These are phyloP conservation scores for Capsicum chinense DNA, from an alignment of 257 asterid genomes.

Conservation along the genomic window DNA sequence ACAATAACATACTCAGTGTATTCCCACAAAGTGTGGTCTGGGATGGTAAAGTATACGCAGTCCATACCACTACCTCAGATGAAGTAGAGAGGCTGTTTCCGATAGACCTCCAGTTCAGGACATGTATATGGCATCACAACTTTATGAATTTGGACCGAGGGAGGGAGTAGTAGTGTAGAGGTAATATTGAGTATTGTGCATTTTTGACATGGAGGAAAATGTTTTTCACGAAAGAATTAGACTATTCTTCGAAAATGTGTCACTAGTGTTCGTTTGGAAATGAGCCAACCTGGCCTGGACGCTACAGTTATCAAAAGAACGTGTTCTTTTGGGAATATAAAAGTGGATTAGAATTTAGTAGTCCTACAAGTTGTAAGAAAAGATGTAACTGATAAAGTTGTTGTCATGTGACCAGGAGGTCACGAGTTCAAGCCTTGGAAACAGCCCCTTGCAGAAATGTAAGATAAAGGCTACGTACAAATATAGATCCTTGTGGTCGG, in stretches of 20 bases:
- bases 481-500: no score
- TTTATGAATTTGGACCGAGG: no score
- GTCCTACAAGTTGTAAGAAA: background rate
- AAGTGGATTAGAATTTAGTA: background rate
- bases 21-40: no score
- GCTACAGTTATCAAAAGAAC: background rate
- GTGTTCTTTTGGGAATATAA: background rate
- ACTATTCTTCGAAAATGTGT: background rate
- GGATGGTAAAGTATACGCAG: no score
- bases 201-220: background rate
- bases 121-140: background rate
- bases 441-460: no score
- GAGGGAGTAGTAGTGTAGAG: background rate
- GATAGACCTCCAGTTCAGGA: no score
- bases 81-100: no score
- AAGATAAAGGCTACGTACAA: no score
- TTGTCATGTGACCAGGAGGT: no score
- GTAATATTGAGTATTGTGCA: background rate
- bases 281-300: fast-evolving
- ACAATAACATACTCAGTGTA: no score
- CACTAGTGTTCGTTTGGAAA: background rate
- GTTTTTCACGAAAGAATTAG: background rate
- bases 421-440: no score
- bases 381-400: background rate
- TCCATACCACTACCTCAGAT: no score